A percentile compares a stretch with the other conserved stretches of the same genome.
Conservation (phyloP, 225 moss, liverwort and hornwort genomes). For the Bryum argenteum region DNA sequence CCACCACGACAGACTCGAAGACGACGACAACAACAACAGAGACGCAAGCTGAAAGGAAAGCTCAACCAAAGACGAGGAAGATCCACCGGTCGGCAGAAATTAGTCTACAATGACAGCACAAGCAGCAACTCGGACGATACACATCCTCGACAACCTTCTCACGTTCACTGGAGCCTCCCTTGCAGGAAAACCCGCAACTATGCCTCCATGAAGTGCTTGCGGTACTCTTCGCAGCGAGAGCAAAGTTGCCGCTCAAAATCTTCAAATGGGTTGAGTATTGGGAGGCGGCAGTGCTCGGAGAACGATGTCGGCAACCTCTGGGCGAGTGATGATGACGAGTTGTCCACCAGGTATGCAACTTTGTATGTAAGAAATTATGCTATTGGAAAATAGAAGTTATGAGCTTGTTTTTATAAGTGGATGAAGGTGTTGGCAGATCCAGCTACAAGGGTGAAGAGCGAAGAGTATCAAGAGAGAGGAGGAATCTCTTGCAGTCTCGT, state of each 20-base stretch:
- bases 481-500: neutral
- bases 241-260: neutral
- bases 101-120: neutral
- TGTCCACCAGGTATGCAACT: neutral
- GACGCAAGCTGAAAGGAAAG: constrained; percentile 23
- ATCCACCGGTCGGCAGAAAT: neutral
- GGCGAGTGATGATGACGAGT: constrained; percentile 29
- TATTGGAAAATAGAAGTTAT: neutral
- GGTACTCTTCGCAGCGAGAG: neutral
- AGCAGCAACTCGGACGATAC: constrained; percentile 2
- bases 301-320: neutral
- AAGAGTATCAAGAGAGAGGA: neutral
- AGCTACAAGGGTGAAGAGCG: neutral
- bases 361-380: no score
- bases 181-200: constrained; percentile 2
- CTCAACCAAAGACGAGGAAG: constrained; percentile 6
- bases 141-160: neutral
- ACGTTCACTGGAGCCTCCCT: constrained; percentile 1
- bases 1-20: neutral
- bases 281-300: neutral
- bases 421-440: neutral
- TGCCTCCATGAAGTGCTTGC: neutral
- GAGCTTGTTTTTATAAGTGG: neutral
- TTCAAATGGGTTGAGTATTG: neutral
- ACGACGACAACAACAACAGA: neutral